These are phyloP conservation scores for Zoysia japonica DNA, from an alignment of 176 grass and related monocot species.

Conservation along the genomic window DNA sequence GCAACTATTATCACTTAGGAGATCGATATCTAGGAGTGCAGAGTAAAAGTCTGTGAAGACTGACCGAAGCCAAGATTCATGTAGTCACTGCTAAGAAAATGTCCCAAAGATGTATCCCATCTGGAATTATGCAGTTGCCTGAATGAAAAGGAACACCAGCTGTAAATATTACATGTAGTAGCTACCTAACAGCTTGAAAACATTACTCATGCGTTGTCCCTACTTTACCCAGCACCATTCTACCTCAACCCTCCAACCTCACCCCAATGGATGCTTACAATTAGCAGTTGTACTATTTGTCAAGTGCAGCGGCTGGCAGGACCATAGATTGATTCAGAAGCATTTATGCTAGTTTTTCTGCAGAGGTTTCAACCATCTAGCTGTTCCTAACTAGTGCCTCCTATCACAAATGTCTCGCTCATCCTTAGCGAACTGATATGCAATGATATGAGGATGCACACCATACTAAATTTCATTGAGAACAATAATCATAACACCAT, in stretches of 20 bases:
- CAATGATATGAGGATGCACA: not conserved
- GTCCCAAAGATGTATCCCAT: conserved; percentile 87
- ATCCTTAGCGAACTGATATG: not conserved
- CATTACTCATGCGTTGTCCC: not conserved
- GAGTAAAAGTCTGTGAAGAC: conserved; percentile 34
- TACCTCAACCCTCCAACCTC: not conserved
- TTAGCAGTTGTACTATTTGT: not conserved
- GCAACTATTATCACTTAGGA: conserved; percentile 16
- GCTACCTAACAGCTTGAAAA: no score
- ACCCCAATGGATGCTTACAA: not conserved
- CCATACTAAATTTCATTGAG: not conserved
- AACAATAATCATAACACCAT: not conserved
- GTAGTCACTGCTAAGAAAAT: conserved; percentile 77
- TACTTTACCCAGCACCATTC: not conserved
- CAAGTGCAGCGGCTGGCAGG: not conserved
- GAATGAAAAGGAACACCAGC: conserved; percentile 27
- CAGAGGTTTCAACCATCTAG: not conserved
- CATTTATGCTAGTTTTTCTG: not conserved
- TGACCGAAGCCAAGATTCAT: conserved; percentile 63
- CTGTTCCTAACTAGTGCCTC: not conserved
- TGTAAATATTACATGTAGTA: not conserved
- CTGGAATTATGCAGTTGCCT: conserved; percentile 86
- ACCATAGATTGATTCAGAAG: not conserved
- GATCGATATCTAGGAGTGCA: conserved; percentile 12
- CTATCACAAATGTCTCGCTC: not conserved